Conservation (phyloP, 164 flowering plant genomes). For the Vitis rupestris region DNA sequence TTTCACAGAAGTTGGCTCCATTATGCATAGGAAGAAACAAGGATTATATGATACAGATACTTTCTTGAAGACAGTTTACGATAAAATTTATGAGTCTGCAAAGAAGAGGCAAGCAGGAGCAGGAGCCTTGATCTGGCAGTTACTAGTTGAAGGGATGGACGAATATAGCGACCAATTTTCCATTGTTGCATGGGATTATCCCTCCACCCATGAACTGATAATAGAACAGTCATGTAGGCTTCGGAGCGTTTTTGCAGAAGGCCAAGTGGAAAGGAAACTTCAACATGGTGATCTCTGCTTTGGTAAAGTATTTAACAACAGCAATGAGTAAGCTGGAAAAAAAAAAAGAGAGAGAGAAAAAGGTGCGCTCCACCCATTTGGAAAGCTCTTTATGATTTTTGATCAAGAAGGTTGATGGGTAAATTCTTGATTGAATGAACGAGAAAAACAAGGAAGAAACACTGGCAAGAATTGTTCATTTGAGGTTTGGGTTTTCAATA, state of each 20-base stretch:
- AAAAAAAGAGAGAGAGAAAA: too few species aligned
- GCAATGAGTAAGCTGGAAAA: too few species aligned
- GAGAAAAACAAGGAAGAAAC: too few species aligned
- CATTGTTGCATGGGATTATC: conserved; percentile 47
- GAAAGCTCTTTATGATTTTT: too few species aligned
- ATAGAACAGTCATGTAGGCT: conserved; percentile 51
- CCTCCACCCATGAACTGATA: conserved; percentile 47
- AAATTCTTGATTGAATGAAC: too few species aligned
- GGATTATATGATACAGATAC: conserved; percentile 29
- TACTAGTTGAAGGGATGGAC: conserved; percentile 48
- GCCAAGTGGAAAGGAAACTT: background rate
- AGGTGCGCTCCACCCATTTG: too few species aligned
- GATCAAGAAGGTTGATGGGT: too few species aligned
- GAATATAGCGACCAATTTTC: conserved; percentile 48
- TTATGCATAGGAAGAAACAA: conserved; percentile 18
- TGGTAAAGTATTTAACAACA: background rate
- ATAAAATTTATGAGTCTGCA: conserved; percentile 52
- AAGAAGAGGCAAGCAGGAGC: conserved; percentile 50
- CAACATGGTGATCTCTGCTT: background rate
- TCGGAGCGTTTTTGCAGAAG: conserved; percentile 6
- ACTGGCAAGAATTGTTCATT: too few species aligned
- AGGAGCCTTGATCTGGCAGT: conserved; percentile 68
- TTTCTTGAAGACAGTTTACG: conserved; percentile 42
- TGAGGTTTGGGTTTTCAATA: too few species aligned
- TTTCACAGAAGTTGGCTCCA: conserved; percentile 58